These are phyloP conservation scores for Mortierella sp. DNA, from an alignment of 371 early-diverging fungal species.

Conservation along the genomic window DNA sequence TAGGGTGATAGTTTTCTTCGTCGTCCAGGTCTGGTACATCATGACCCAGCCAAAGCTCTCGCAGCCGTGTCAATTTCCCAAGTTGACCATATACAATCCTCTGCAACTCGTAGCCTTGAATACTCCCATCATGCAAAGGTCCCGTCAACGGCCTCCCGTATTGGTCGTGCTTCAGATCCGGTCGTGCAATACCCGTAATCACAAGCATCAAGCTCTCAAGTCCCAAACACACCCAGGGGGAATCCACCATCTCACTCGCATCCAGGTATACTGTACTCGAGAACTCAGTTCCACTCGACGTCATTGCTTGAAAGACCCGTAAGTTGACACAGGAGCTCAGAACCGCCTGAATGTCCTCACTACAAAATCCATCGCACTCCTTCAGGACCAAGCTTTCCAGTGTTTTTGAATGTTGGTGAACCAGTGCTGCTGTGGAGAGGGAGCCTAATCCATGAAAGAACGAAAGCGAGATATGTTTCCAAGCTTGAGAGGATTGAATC, in stretches of 20 bases:
- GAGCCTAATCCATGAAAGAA: slow-evolving; percentile 45
- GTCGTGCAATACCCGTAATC: slow-evolving; percentile 46
- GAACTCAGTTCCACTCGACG: slow-evolving; percentile 25
- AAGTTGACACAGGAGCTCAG: slow-evolving; percentile 36
- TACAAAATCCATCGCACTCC: slow-evolving; percentile 39
- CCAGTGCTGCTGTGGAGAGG: slow-evolving; percentile 28
- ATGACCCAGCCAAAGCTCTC: slow-evolving; percentile 43
- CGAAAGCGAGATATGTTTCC: slow-evolving; percentile 23
- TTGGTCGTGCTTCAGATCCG: slow-evolving; percentile 36
- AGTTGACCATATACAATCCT: slow-evolving; percentile 34
- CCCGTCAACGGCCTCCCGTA: slow-evolving; percentile 24
- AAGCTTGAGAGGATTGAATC: slow-evolving; percentile 20
- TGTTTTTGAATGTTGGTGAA: slow-evolving; percentile 24
- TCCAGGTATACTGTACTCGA: slow-evolving; percentile 39
- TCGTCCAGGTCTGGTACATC: slow-evolving; percentile 43
- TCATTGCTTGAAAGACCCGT: slow-evolving; percentile 31
- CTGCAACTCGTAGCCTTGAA: slow-evolving; percentile 31
- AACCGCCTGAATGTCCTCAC: slow-evolving; percentile 31
- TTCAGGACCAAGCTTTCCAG: slow-evolving; percentile 29
- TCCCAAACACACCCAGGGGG: slow-evolving; percentile 34
- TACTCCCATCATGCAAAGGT: slow-evolving; percentile 33
- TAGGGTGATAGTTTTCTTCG: slow-evolving; percentile 40
- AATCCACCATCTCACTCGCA: slow-evolving; percentile 36
- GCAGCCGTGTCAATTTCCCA: slow-evolving; percentile 16
- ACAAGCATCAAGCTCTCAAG: slow-evolving; percentile 32